phyloP scores from a whole-genome alignment of 352 stramenopile species.

The Ophiocytium majus region DNA sequence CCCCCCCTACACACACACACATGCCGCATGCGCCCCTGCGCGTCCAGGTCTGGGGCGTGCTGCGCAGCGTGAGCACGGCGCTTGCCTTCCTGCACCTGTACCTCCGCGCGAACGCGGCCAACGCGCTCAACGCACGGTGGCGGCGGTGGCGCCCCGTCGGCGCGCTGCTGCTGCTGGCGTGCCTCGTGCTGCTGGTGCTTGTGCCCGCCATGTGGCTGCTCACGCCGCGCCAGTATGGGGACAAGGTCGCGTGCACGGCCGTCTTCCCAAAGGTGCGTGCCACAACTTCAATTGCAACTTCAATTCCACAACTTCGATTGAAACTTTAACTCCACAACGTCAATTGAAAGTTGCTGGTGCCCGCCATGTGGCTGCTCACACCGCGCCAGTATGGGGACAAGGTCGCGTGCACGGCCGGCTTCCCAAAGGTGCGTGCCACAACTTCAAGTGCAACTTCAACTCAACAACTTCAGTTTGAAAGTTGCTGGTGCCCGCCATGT shows the following conservation, averaged over 20 bases:
- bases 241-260: not conserved
- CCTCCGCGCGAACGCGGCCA: conserved; percentile 3
- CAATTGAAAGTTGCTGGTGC: too few relatives aligned
- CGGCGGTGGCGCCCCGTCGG: not conserved
- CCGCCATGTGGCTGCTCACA: not conserved
- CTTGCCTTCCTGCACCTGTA: conserved; percentile 13
- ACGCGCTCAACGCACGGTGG: conserved; percentile 9
- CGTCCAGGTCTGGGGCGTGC: not conserved
- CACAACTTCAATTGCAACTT: too few relatives aligned
- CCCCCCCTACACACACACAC: too few relatives aligned
- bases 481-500: not conserved
- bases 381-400: not conserved
- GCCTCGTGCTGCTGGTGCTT: not conserved
- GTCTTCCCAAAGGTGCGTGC: too few relatives aligned
- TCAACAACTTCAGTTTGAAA: too few relatives aligned
- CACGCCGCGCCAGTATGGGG: not conserved
- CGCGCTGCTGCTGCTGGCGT: not conserved
- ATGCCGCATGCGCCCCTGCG: too few relatives aligned
- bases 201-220: not conserved
- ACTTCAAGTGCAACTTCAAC: too few relatives aligned
- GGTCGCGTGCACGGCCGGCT: not conserved
- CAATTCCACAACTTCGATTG: too few relatives aligned
- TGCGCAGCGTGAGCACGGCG: not conserved
- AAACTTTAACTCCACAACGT: too few relatives aligned
- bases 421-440: too few relatives aligned